Evolutionary conservation across 2,329 filamentous ascomycete species (phyloP).

Genomic region (Emmonsiellopsis sp.): DNA sequence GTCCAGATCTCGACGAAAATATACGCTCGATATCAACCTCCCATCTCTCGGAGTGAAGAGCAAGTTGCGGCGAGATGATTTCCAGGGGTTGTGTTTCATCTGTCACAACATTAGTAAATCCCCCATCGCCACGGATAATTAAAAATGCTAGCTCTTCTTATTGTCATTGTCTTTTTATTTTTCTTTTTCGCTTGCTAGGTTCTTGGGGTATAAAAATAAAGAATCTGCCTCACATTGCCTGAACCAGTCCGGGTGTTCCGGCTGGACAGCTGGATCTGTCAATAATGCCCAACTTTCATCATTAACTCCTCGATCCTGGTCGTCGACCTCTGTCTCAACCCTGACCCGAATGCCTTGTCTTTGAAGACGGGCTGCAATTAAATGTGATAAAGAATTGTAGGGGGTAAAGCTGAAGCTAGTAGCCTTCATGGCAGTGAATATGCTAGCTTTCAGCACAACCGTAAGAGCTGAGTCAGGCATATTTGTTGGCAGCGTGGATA

Average conservation of each 20-base stretch:
- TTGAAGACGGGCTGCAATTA: slow-evolving; percentile 7
- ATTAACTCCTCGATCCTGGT: slow-evolving; percentile 1
- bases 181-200: too few species aligned
- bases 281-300: slow-evolving; percentile 9
- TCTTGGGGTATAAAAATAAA: too few species aligned
- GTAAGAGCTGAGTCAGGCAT: slow-evolving; percentile 6
- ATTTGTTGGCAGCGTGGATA: background rate
- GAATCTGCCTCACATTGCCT: slow-evolving; percentile 6
- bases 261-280: slow-evolving; percentile 4
- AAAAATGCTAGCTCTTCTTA: too few species aligned
- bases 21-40: slow-evolving; percentile 11
- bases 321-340: slow-evolving; percentile 1
- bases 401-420: slow-evolving; percentile 5
- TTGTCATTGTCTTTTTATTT: too few species aligned
- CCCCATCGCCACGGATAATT: background rate
- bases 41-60: slow-evolving; percentile 4
- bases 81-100: slow-evolving; percentile 11
- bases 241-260: slow-evolving; percentile 10
- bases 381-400: slow-evolving; percentile 3
- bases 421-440: slow-evolving; percentile 11
- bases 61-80: slow-evolving; percentile 12
- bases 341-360: slow-evolving; percentile 4
- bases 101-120: background rate
- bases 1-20: slow-evolving; percentile 6
- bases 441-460: slow-evolving; percentile 10